Evolutionary conservation across 257 asterid genomes (phyloP).

Genomic region (Penstemon davidsonii): DNA sequence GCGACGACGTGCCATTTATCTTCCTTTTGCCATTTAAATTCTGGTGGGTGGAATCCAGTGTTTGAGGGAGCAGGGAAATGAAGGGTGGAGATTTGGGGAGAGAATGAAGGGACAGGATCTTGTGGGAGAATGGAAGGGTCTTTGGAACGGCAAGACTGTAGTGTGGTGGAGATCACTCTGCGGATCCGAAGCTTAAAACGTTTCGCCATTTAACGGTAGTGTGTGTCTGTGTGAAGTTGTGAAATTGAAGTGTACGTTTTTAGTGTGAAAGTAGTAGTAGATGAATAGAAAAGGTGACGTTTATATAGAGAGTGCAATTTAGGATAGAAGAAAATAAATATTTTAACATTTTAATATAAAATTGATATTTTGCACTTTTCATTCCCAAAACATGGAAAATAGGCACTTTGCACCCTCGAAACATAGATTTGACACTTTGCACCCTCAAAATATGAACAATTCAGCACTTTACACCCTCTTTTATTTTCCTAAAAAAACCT

Average conservation of each 20-base stretch:
- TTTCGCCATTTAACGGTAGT: constrained; percentile 43
- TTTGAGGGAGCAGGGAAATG: constrained; percentile 25
- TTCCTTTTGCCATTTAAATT: constrained; percentile 56
- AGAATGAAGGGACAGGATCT: constrained; percentile 58
- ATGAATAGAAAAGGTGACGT: no score
- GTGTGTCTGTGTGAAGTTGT: constrained; percentile 11
- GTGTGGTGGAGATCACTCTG: constrained; percentile 50
- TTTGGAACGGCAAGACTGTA: constrained; percentile 76
- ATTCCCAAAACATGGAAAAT: no score
- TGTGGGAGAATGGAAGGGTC: constrained; percentile 52
- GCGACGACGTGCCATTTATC: constrained; percentile 72
- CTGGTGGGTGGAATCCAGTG: constrained; percentile 28
- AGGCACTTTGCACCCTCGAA: no score
- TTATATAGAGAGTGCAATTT: no score
- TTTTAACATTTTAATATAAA: no score
- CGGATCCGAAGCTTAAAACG: constrained; percentile 57
- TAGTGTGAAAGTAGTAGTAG: no score
- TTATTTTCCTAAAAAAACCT: no score
- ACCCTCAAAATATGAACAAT: no score
- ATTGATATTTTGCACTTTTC: no score
- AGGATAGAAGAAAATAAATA: no score
- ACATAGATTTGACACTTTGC: no score
- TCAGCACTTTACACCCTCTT: no score
- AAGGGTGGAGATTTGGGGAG: constrained; percentile 19
- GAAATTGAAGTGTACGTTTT: neutral